Evolutionary conservation across 1,139 yeast species (phyloP).

Genomic region (Suhomyces ambrosiae): DNA sequence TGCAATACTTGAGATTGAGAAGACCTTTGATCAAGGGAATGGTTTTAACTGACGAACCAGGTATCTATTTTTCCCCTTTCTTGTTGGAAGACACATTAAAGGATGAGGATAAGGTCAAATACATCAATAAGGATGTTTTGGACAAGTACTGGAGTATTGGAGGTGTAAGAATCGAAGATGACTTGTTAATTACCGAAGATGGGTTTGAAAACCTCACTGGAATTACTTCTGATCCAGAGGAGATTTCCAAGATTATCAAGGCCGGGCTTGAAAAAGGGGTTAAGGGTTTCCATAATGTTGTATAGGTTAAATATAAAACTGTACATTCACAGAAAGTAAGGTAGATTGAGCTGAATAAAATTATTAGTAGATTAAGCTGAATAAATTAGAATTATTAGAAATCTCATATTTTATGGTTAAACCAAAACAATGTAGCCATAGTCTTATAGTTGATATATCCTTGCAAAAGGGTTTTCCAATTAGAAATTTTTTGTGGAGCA

Average conservation of each 20-base stretch:
- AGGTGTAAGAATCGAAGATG: conserved; percentile 96
- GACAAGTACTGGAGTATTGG: conserved; percentile 86
- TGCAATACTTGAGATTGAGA: conserved; percentile 77
- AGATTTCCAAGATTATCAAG: conserved; percentile 74
- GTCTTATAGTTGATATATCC: too few species aligned
- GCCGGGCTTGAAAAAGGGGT: conserved; percentile 68
- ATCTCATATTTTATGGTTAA: too few species aligned
- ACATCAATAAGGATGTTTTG: conserved; percentile 64
- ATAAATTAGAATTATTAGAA: too few species aligned
- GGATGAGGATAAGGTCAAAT: conserved; percentile 58
- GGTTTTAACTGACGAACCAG: conserved; percentile 96
- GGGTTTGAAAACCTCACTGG: conserved; percentile 84
- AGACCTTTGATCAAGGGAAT: conserved; percentile 70
- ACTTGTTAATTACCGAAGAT: conserved; percentile 69
- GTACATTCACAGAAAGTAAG: too few species aligned
- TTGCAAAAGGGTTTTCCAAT: too few species aligned
- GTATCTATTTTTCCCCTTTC: conserved; percentile 85
- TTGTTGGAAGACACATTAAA: conserved; percentile 67
- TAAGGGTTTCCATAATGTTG: conserved; percentile 63
- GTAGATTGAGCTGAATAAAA: too few species aligned
- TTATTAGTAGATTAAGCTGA: too few species aligned
- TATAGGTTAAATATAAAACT: conserved; percentile 23
- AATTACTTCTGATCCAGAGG: conserved; percentile 82
- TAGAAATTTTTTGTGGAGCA: too few species aligned
- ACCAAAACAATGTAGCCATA: too few species aligned